A percentile compares a stretch with the other conserved stretches of the same genome.
phyloP scores from a whole-genome alignment of 805 yeast genomes.

The Wickerhamomyces bisporus region DNA sequence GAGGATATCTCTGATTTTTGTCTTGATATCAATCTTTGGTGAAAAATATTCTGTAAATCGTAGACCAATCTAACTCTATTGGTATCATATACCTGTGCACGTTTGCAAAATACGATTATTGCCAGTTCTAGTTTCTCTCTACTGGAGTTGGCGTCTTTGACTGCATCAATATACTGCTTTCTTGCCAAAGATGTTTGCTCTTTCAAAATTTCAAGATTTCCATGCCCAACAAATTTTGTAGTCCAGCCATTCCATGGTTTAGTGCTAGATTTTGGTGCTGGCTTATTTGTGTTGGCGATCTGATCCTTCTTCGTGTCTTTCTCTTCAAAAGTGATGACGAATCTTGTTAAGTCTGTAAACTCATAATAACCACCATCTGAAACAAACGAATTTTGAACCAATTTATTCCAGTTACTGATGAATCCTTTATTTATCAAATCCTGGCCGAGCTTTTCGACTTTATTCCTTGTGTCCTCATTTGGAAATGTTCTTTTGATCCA shows the following conservation, averaged over 20 bases:
- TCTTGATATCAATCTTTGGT: slow-evolving; percentile 5
- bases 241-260: slow-evolving; percentile 17
- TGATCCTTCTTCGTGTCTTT: too few relatives aligned
- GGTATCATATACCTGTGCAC: slow-evolving; percentile 14
- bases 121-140: slow-evolving; percentile 10
- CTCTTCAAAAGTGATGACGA: slow-evolving; percentile 12
- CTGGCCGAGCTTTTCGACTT: slow-evolving; percentile 31
- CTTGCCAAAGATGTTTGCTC: slow-evolving; percentile 8
- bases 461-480: slow-evolving; percentile 24
- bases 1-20: slow-evolving; percentile 3
- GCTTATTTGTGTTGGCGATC: neutral
- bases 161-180: slow-evolving; percentile 5
- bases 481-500: slow-evolving; percentile 19
- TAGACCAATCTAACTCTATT: slow-evolving; percentile 15
- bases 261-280: neutral
- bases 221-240: slow-evolving; percentile 8
- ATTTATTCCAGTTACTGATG: slow-evolving; percentile 24
- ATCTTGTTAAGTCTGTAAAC: slow-evolving; percentile 23
- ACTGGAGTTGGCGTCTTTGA: slow-evolving; percentile 3
- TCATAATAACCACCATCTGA: slow-evolving; percentile 24
- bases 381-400: slow-evolving; percentile 10
- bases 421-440: slow-evolving; percentile 19
- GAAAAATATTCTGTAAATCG: slow-evolving; percentile 8
- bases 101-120: slow-evolving; percentile 4
- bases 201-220: slow-evolving; percentile 8